Conservation (phyloP, 2,329 filamentous ascomycete species). For the Fusarium sublunatum region DNA sequence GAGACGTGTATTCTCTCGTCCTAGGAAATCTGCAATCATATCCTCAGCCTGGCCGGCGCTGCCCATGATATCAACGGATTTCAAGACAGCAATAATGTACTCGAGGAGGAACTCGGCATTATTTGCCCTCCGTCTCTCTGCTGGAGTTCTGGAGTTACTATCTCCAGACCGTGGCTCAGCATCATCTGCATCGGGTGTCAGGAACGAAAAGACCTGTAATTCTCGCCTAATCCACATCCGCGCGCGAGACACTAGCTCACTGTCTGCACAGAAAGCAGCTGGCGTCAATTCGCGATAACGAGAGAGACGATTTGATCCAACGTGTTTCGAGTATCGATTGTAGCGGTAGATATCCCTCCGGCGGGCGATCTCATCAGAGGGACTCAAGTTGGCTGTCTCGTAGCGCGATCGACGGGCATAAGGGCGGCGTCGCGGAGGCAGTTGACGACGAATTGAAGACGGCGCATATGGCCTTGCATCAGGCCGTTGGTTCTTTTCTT, state of each 20-base stretch:
- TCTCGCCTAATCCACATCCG: constrained; percentile 86
- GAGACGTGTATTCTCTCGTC: constrained; percentile 75
- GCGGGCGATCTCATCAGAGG: constrained; percentile 49
- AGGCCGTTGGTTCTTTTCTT: not conserved
- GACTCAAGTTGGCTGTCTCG: constrained; percentile 6
- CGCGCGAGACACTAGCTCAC: constrained; percentile 78
- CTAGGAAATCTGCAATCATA: constrained; percentile 81
- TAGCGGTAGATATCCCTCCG: constrained; percentile 80
- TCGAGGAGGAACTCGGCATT: constrained; percentile 88
- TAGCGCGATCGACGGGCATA: constrained; percentile 17
- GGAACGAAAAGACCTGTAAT: constrained; percentile 82
- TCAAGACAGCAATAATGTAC: constrained; percentile 85
- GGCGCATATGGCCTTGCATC: constrained; percentile 15
- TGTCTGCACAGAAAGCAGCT: constrained; percentile 69
- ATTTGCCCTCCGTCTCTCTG: constrained; percentile 59
- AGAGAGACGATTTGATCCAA: constrained; percentile 84
- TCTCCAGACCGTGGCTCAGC: constrained; percentile 9
- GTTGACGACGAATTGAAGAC: constrained; percentile 3
- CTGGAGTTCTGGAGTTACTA: constrained; percentile 5
- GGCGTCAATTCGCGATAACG: constrained; percentile 80
- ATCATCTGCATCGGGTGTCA: constrained; percentile 55
- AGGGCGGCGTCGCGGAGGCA: constrained; percentile 17
- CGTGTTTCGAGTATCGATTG: constrained; percentile 79
- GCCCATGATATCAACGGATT: constrained; percentile 83
- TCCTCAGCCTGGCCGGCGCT: constrained; percentile 83